Conservation (phyloP, 2,329 filamentous ascomycete species). For the Parastagonospora nodorum region DNA sequence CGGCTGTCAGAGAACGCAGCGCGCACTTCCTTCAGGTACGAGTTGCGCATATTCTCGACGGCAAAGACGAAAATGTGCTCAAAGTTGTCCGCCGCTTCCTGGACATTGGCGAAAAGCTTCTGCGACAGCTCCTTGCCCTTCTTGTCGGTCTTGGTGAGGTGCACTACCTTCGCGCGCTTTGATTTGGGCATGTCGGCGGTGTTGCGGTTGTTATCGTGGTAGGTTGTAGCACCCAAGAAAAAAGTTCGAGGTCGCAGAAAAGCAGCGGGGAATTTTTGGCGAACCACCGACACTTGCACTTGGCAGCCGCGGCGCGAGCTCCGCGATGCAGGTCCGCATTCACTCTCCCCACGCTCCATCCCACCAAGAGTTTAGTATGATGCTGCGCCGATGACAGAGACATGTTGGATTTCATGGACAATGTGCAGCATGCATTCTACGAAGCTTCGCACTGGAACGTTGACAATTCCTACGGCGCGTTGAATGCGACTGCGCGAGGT, state of each 20-base stretch:
- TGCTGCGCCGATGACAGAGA: constrained; percentile 39
- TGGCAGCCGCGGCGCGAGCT: constrained; percentile 34
- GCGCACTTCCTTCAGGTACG: constrained; percentile 88
- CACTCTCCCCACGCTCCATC: constrained; percentile 8
- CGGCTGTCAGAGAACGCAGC: constrained; percentile 82
- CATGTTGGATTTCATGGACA: constrained; percentile 98
- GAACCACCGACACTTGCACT: constrained; percentile 28
- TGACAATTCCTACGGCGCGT: constrained; percentile 87
- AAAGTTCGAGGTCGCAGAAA: constrained; percentile 33
- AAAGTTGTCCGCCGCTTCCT: constrained; percentile 82
- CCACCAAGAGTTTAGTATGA: constrained; percentile 10
- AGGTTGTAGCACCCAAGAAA: constrained; percentile 15
- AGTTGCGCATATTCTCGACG: constrained; percentile 98
- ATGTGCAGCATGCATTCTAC: constrained; percentile 90
- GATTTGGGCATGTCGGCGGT: constrained; percentile 84
- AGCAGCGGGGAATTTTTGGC: constrained; percentile 41
- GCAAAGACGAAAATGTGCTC: constrained; percentile 91
- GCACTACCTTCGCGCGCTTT: constrained; percentile 86
- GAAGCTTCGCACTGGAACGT: constrained; percentile 84
- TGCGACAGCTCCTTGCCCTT: constrained; percentile 91
- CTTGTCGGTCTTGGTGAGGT: constrained; percentile 89
- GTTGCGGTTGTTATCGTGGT: constrained; percentile 16
- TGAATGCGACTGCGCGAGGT: constrained; percentile 85
- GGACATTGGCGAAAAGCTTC: constrained; percentile 85
- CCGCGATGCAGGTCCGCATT: constrained; percentile 11